Base-by-base conservation (phyloP, 768 basidiomycete species). In the Collybia nuda region DNA sequence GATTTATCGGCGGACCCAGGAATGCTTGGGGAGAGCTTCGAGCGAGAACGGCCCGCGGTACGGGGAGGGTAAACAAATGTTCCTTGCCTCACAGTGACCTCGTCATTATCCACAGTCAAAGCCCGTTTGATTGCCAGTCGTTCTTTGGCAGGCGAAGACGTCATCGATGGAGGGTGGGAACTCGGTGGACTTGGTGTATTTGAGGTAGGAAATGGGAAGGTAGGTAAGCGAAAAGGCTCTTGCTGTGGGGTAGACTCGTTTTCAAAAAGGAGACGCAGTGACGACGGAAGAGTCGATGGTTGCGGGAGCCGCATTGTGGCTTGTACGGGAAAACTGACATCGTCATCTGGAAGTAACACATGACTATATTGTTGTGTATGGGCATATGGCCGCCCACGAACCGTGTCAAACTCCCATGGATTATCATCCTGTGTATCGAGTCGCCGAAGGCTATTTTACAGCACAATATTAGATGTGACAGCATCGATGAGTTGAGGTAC, bases 401-500 rank as follows among this genome's bases (percentile, higher is more conserved):
- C 67, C 0, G 88, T 88, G 49, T 90, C 89, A 58, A 90, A 92
- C 60, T 89, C 85, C 90, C 89, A 90, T 47, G 74, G 75, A 64
- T 61, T 68, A 45, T 70, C 70, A 19, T 74, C 71, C 26, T 71
- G 68, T 8, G 48, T 32, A 35, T 69, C 48, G 23, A 53, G 26
- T 44, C 52, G 55, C 42, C 52, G 52, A 38, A 60, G 59, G 50
- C 61, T 60, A 38, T 14, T 26, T 7, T 21, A 43, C 37, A 48
- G 19, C 38, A 47, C 6, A 42, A 35, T 12, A 38, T 40, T 23
- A 32, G 39, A 17, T 9, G 12, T 28, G 26, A 28, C 28, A 4
- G 47, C 22, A 47, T n/a, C 7, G 15, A 40, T 23, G 23, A 32
- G 42, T 44, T 17, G 17, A 44, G 41, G 19, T 36, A 47, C 6